These are phyloP conservation scores for Apiospora saccharicola DNA, from an alignment of 2,329 filamentous ascomycete species.

Conservation along the genomic window DNA sequence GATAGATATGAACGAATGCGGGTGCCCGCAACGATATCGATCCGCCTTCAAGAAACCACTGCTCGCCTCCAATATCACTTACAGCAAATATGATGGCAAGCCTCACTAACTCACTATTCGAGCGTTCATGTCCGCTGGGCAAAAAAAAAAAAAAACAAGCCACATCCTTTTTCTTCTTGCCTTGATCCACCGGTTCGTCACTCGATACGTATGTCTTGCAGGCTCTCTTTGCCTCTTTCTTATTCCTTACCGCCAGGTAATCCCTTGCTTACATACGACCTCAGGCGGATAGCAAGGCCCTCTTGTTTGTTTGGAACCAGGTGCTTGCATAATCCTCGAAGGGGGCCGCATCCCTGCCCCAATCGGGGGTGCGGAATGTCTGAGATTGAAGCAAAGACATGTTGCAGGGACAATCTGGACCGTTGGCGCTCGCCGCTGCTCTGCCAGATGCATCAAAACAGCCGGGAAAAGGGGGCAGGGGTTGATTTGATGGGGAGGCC, in stretches of 20 bases:
- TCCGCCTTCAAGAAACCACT: too few relatives aligned
- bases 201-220: background rate
- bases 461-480: constrained; percentile 15
- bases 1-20: background rate
- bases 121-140: background rate
- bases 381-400: background rate
- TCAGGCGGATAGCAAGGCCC: background rate
- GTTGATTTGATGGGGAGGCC: background rate
- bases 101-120: background rate
- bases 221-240: background rate
- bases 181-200: constrained; percentile 16
- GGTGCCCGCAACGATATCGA: too few relatives aligned
- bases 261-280: background rate
- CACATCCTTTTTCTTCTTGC: background rate
- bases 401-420: constrained; percentile 12
- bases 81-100: background rate
- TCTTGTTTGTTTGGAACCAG: background rate
- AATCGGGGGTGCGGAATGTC: background rate
- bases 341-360: background rate
- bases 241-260: too few relatives aligned
- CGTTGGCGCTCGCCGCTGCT: constrained; percentile 16
- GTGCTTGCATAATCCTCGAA: background rate
- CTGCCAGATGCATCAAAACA: constrained; percentile 13
- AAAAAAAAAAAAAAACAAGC: background rate
- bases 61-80: too few relatives aligned